Evolutionary conservation across 2,329 filamentous ascomycete species (phyloP), one percentile per base, ranked within the genome.

Genomic region (Thelonectria blattea): DNA sequence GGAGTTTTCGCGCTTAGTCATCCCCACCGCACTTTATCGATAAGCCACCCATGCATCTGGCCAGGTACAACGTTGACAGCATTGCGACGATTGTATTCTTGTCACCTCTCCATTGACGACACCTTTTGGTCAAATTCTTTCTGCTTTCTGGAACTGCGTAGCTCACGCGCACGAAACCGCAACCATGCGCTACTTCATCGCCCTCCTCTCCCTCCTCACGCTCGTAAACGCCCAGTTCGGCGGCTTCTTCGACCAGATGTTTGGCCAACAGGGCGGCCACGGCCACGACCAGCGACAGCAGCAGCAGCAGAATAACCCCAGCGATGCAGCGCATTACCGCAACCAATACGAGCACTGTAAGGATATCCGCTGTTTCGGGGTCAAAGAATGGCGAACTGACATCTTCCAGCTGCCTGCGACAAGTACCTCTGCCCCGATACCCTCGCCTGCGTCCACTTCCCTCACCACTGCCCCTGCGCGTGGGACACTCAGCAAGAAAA

Each of bases 171-270:
- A 61, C 6, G 12, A 24, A 30, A n/a, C 4, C 27, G 3, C 20
- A 65, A 73, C 59, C 22, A 77, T 77, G 75, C 72, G 68, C 14
- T 65, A 70, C 39, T 51, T 77, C 14, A 45, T 83, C 52, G 69
- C 83, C 46, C 66, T 87, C 18, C 74, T 92, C 15, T 79, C 91
- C 51, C 75, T 92, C 27, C 73, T 91, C 60, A 78, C 85, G 63
- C 77, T 86, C 15, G 87, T 83, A 4, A 80, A 84, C 58, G 92
- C 92, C 11, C 94, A 98, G 78, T 98, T 98, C 76, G 90, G 92
- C 74, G 69, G 73, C 65, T 97, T 99, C 85, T 99, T 98, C 79
- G 93, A 97, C 75, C 92, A 98, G 71, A 97, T 98, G 92, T 98
- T 99, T 76, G 85, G 87, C 69, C 67, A 63, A 20, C 43, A 65